These are phyloP conservation scores for Caryopteris hybrid DNA, from an alignment of 305 asterid genomes.

Conservation along the genomic window DNA sequence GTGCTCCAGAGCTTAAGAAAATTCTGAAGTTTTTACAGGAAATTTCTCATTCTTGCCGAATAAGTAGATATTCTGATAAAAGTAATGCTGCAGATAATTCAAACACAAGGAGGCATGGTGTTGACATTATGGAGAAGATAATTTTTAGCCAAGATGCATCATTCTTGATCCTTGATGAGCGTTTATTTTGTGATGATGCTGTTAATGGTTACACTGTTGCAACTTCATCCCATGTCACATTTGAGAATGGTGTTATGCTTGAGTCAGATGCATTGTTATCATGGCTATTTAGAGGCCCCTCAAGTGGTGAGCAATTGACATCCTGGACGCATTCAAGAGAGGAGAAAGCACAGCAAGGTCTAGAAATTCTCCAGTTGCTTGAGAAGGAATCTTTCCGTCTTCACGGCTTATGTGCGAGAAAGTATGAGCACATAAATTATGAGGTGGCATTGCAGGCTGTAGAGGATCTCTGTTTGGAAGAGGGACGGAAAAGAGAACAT, in stretches of 20 bases:
- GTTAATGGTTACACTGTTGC: slow-evolving; percentile 27
- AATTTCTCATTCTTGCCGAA: slow-evolving; percentile 65
- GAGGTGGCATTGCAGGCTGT: slow-evolving; percentile 86
- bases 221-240: slow-evolving; percentile 33
- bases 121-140: slow-evolving; percentile 59
- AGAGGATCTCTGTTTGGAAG: slow-evolving; percentile 83
- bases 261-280: slow-evolving; percentile 81
- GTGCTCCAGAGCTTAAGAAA: slow-evolving; percentile 69
- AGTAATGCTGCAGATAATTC: slow-evolving; percentile 38
- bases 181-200: slow-evolving; percentile 30
- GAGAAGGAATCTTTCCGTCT: slow-evolving; percentile 82
- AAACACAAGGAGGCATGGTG: slow-evolving; percentile 29
- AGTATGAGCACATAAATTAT: slow-evolving; percentile 72
- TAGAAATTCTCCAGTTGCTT: slow-evolving; percentile 65
- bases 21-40: slow-evolving; percentile 81
- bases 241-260: slow-evolving; percentile 42
- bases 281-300: slow-evolving; percentile 77
- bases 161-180: slow-evolving; percentile 64
- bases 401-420: slow-evolving; percentile 83
- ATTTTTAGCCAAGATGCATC: slow-evolving; percentile 57
- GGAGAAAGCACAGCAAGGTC: slow-evolving; percentile 68
- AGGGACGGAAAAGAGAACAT: slow-evolving; percentile 76
- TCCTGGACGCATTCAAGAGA: slow-evolving; percentile 63
- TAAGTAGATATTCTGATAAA: slow-evolving; percentile 66
- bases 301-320: slow-evolving; percentile 66